Base-by-base conservation (phyloP, 176 grass and related monocot genomes). In the Stipa capillata region DNA sequence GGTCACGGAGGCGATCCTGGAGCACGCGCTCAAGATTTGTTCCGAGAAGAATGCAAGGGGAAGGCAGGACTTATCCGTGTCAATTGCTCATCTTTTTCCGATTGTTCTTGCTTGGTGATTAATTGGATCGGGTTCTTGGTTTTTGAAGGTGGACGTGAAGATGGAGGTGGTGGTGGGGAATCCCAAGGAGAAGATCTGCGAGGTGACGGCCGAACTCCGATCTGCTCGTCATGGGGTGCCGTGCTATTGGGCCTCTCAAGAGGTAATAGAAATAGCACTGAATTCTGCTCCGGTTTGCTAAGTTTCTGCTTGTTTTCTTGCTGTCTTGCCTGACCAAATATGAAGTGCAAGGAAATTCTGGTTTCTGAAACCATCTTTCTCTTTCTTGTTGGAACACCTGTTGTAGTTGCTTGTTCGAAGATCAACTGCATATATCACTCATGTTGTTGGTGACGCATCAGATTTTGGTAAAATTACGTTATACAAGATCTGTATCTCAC, bases 191-290 rank as follows among this genome's bases (percentile, higher is more conserved):
- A 94, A 88, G 82, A 94, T 97, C 72, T 97, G 91, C 72, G 85
- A 94, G 72, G 80, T 77, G 45, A 18, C 85, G 21, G 83, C 76
- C 52, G 92, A 92, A 3, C 76, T 86, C 92, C 45, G 90, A 94
- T 89, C 85, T 98, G 52, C 83, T 98, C 47, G 95, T 98, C 44
- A 94, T 98, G 95, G 95, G 92, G 14, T 98, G 89, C 79, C 92
- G 92, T 40, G 77, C 92, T 50, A 60, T 94, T 55, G 95, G 95
- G 6, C 92, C 80, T 12, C 85, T 98, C 72, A 80, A 94, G 67
- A 98, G 95, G 95, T n/a, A n/a, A n/a, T n/a, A n/a, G n/a, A n/a
- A n/a, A n/a, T n/a, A n/a, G n/a, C n/a, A n/a, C n/a, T n/a, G n/a
- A n/a, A n/a, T n/a, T n/a, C n/a, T n/a, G n/a, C n/a, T n/a, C n/a